Base-by-base conservation (phyloP, 306 rosid genomes). In the Dalbergia cultrata region DNA sequence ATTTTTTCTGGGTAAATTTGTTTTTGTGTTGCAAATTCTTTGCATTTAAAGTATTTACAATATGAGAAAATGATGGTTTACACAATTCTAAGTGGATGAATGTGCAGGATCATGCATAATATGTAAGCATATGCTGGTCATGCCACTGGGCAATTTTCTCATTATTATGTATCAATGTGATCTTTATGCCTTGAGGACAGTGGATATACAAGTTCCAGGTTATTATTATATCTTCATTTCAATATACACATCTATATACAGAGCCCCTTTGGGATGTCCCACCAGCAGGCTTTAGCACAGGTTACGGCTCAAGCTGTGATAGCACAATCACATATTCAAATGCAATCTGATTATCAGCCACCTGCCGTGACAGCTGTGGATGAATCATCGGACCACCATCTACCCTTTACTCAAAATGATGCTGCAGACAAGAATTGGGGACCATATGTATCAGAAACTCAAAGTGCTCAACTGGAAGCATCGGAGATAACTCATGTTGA, bases 211-310 rank as follows among this genome's bases (percentile, higher is more conserved):
- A 43, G 34, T 37, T 19, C 21, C 14, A 37, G 61, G 53, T 79
- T 77, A 41, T 73, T 80, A 81, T 53, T 80, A 54, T 62, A 50
- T 85, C 60, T 87, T 47, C 66, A 81, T 57, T 58, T 80, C 63
- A 45, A 66, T 83, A 80, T 82, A 72, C 81, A 87, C 90, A 95
- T 26, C 31, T 26, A 26, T 52, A 14, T 17, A 54, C 60, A 54
- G 99, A 96, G 98, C 76, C 97, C 99, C 26, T 96, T 96, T 81
- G 99, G 99, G 76, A 93, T 96, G 85, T 96, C 99, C 22, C 99
- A 96, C 83, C 99, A 93, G 78, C 99, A 96, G 83, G 99, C 97
- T 34, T 86, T 96, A 86, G 99, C 99, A 65, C 99, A 96, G 85
- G 97, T 96, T 78, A 96, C 99, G 18, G 97, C 97, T 84, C 97